Percentiles rank a stretch among this genome's conserved stretches.
Conservation (phyloP, 129 eudicot species). For the Flaveria trinervia region DNA sequence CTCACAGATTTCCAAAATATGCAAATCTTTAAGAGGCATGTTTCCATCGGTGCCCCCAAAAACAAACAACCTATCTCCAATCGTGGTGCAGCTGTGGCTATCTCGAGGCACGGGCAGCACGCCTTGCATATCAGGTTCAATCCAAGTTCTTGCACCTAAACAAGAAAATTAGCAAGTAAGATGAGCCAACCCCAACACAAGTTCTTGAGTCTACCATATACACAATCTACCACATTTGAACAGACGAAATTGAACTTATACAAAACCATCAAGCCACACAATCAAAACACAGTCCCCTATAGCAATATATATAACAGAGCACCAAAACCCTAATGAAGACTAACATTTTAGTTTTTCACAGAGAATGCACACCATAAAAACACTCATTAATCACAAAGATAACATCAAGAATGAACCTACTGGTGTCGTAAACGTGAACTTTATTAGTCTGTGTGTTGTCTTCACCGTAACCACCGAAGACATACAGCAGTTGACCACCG, state of each 20-base stretch:
- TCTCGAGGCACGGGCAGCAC: conserved; percentile 83
- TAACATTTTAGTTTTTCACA: background rate
- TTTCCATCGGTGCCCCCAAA: conserved; percentile 96
- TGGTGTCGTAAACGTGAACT: conserved; percentile 82
- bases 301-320: conserved; percentile 17
- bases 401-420: conserved; percentile 37
- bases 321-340: conserved; percentile 28
- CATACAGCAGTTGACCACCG: conserved; percentile 85
- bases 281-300: background rate
- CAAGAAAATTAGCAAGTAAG: conserved; percentile 4
- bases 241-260: background rate
- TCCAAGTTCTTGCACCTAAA: conserved; percentile 72
- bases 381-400: conserved; percentile 22
- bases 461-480: conserved; percentile 93
- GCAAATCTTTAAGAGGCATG: conserved; percentile 78
- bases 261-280: background rate
- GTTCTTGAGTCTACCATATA: no score
- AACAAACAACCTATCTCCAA: conserved; percentile 77
- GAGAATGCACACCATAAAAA: background rate
- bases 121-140: conserved; percentile 76
- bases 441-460: conserved; percentile 80
- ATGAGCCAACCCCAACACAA: conserved; percentile 4
- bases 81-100: conserved; percentile 93
- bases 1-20: conserved; percentile 87
- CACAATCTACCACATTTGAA: conserved; percentile 11